These are phyloP conservation scores for Aspergillus uvarum DNA, from an alignment of 2,329 filamentous ascomycete species.

Conservation along the genomic window DNA sequence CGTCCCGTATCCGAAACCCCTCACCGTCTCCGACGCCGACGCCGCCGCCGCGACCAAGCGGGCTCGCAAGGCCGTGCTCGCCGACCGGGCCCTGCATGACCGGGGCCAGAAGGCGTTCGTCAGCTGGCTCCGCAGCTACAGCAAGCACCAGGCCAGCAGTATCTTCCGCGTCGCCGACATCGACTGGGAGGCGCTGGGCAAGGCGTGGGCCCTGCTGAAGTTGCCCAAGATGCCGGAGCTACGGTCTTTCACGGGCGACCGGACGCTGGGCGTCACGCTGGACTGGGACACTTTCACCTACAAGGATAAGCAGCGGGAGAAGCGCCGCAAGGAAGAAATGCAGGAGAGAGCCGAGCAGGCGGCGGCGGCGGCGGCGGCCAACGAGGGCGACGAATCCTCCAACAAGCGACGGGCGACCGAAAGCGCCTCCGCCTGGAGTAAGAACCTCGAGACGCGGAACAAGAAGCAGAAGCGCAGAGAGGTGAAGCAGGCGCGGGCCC, in stretches of 20 bases:
- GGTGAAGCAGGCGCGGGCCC: slow-evolving; percentile 62
- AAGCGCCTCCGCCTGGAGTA: slow-evolving; percentile 68
- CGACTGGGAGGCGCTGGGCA: slow-evolving; percentile 78
- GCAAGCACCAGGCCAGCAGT: slow-evolving; percentile 83
- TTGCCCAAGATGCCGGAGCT: slow-evolving; percentile 94
- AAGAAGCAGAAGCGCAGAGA: slow-evolving; percentile 62
- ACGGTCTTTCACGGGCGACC: slow-evolving; percentile 69
- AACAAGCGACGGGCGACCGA: slow-evolving; percentile 58
- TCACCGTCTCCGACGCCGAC: slow-evolving; percentile 62
- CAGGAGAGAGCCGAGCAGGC: slow-evolving; percentile 46
- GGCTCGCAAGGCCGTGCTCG: slow-evolving; percentile 58
- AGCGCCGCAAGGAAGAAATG: slow-evolving; percentile 60
- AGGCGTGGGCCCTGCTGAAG: slow-evolving; percentile 80
- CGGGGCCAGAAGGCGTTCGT: slow-evolving; percentile 91
- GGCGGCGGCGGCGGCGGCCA: slow-evolving; percentile 28
- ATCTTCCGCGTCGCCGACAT: slow-evolving; percentile 83
- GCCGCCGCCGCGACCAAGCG: slow-evolving; percentile 56
- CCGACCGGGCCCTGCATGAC: slow-evolving; percentile 71
- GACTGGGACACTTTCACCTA: slow-evolving; percentile 70
- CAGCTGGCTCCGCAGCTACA: slow-evolving; percentile 88
- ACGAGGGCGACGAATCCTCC: slow-evolving; percentile 38
- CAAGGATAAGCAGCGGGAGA: slow-evolving; percentile 70
- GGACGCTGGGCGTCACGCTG: slow-evolving; percentile 54
- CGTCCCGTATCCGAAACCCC: slow-evolving; percentile 58
- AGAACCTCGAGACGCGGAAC: slow-evolving; percentile 66